A percentile compares a stretch with the other conserved stretches of the same genome.
These are phyloP conservation scores for Colletotrichum lindemuthianum DNA, from an alignment of 2,329 filamentous ascomycete species.

Conservation along the genomic window DNA sequence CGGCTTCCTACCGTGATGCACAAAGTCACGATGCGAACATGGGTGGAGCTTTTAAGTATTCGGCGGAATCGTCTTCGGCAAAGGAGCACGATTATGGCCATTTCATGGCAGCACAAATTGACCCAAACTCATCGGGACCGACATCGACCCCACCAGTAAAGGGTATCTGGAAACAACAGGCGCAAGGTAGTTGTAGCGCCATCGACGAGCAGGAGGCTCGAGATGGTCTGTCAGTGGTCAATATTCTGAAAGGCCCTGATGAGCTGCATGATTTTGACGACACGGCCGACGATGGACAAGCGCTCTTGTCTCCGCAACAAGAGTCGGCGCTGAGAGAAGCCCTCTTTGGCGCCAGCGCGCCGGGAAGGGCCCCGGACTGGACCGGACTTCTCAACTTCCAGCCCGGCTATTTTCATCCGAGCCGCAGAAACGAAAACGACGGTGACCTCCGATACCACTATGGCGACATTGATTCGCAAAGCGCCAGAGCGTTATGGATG, in stretches of 20 bases:
- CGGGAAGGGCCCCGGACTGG: slow-evolving; percentile 45
- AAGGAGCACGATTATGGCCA: no score
- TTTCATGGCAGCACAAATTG: no score
- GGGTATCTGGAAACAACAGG: no score
- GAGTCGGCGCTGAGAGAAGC: slow-evolving; percentile 38
- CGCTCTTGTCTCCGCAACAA: slow-evolving; percentile 35
- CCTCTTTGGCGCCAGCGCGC: slow-evolving; percentile 39
- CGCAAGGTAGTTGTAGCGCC: slow-evolving; percentile 3
- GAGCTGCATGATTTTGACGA: slow-evolving; percentile 32
- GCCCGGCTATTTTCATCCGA: slow-evolving; percentile 51
- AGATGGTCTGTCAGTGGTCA: slow-evolving; percentile 35
- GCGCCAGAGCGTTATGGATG: slow-evolving; percentile 59
- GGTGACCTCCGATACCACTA: slow-evolving; percentile 41
- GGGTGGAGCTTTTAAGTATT: no score
- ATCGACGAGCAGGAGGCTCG: slow-evolving; percentile 25
- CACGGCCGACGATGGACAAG: slow-evolving; percentile 35
- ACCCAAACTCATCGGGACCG: no score
- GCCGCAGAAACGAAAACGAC: slow-evolving; percentile 2
- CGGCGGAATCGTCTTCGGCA: no score
- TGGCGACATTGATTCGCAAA: slow-evolving; percentile 50
- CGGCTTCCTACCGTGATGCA: slow-evolving; percentile 2
- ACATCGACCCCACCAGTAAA: no score
- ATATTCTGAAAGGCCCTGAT: slow-evolving; percentile 32
- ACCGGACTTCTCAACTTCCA: slow-evolving; percentile 61
- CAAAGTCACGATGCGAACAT: no score